Percentiles rank a stretch among this genome's conserved stretches.
phyloP scores from a whole-genome alignment of 352 stramenopile species.

The Globisporangium sylvaticum region DNA sequence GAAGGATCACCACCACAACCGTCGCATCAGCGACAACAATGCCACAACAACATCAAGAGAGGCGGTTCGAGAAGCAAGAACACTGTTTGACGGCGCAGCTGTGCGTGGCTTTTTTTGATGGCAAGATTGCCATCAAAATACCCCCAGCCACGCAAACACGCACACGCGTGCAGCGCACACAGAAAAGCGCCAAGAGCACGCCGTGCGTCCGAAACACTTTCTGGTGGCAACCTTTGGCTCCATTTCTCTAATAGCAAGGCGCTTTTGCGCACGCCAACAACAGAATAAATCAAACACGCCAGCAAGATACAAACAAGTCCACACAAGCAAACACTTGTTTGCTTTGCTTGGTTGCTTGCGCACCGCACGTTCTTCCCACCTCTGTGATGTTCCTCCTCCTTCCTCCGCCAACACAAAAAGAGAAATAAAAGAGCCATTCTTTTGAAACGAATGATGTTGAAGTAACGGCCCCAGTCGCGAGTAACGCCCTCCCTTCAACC shows the following conservation, averaged over 20 bases:
- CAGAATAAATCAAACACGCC: background rate
- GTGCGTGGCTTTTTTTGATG: too few species aligned
- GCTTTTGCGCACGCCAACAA: background rate
- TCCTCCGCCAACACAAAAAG: background rate
- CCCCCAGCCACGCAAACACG: too few species aligned
- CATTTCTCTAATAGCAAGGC: too few species aligned
- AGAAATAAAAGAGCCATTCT: background rate
- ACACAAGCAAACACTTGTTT: background rate
- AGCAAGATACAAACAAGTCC: background rate
- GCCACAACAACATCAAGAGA: background rate
- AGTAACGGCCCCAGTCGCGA: constrained; percentile 4
- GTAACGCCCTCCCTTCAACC: background rate
- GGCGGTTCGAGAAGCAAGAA: background rate
- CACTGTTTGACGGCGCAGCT: background rate
- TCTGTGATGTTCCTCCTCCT: too few species aligned
- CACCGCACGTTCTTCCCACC: background rate
- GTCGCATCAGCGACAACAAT: background rate
- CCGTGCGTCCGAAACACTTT: background rate
- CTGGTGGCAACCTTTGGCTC: background rate
- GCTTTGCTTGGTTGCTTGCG: background rate
- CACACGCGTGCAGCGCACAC: background rate
- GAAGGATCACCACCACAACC: background rate
- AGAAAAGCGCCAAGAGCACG: background rate
- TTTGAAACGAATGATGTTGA: constrained; percentile 1
- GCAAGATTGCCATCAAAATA: too few species aligned